These are phyloP conservation scores for Physocladia obscura DNA, from an alignment of 192 early-diverging fungal species.

Conservation along the genomic window DNA sequence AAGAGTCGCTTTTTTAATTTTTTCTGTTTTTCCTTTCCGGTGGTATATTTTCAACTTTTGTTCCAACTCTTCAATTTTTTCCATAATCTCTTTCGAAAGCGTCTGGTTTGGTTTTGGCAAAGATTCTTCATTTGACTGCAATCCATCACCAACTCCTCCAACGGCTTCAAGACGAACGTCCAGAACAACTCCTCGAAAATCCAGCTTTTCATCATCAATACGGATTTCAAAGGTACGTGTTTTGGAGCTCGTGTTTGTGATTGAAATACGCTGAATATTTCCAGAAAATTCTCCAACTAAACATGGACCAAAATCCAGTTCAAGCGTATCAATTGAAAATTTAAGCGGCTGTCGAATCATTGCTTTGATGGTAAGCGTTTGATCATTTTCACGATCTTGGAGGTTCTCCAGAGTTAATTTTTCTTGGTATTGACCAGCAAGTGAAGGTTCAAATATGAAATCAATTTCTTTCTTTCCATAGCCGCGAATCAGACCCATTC, in stretches of 20 bases:
- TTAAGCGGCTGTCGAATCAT: slow-evolving; percentile 82
- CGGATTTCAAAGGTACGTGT: slow-evolving; percentile 76
- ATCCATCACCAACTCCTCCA: slow-evolving; percentile 3
- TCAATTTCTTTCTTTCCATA: slow-evolving; percentile 90
- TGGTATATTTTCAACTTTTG: slow-evolving; percentile 97
- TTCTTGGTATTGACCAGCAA: slow-evolving; percentile 87
- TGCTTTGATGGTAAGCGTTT: slow-evolving; percentile 82
- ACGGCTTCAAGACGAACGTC: slow-evolving; percentile 22
- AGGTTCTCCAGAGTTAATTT: slow-evolving; percentile 86
- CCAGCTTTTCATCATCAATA: slow-evolving; percentile 69
- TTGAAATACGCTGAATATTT: slow-evolving; percentile 61
- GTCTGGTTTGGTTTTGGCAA: slow-evolving; percentile 2
- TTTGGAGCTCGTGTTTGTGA: slow-evolving; percentile 79
- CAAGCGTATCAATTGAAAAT: slow-evolving; percentile 75
- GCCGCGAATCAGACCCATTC: slow-evolving; percentile 84
- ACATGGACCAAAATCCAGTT: slow-evolving; percentile 77
- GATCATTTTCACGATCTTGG: slow-evolving; percentile 77
- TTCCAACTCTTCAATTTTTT: slow-evolving; percentile 93
- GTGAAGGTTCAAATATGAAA: slow-evolving; percentile 87
- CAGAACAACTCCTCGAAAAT: slow-evolving; percentile 10
- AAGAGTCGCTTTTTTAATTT: slow-evolving; percentile 77
- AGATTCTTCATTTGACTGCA: background rate
- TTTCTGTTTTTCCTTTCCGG: slow-evolving; percentile 84
- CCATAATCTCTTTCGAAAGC: slow-evolving; percentile 75
- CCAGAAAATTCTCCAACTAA: slow-evolving; percentile 52